Conservation (phyloP, 2,329 filamentous ascomycete genomes). For the Ascosphaera aggregata region DNA sequence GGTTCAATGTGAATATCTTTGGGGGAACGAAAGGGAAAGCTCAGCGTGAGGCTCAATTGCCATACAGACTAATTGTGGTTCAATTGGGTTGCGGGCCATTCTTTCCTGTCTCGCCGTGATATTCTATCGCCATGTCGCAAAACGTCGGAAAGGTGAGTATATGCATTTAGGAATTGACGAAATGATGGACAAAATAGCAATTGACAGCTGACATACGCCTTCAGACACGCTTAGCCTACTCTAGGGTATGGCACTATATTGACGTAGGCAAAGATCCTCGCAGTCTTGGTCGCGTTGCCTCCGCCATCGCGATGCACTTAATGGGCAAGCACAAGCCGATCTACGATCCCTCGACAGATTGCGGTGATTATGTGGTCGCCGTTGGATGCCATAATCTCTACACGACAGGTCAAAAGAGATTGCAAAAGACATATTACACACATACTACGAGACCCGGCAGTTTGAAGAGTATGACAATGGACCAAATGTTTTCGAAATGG, state of each 20-base stretch:
- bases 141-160: constrained; percentile 20
- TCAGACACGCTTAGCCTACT: constrained; percentile 89
- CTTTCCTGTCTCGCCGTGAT: no score
- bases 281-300: constrained; percentile 73
- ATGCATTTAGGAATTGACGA: neutral
- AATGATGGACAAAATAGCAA: neutral
- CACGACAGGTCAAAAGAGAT: constrained; percentile 76
- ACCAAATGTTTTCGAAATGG: constrained; percentile 79
- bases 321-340: constrained; percentile 99
- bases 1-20: no score
- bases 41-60: no score
- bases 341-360: constrained; percentile 92
- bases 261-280: constrained; percentile 45
- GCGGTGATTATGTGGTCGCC: constrained; percentile 95
- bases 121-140: constrained; percentile 15
- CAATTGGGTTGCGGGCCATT: no score
- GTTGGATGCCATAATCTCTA: constrained; percentile 70
- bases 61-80: no score
- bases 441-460: constrained; percentile 80
- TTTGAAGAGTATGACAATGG: constrained; percentile 78
- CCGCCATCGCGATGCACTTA: constrained; percentile 60
- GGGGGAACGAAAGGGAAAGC: no score
- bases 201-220: constrained; percentile 1
- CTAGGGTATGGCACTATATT: constrained; percentile 86
- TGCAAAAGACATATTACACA: constrained; percentile 87